phyloP scores from a whole-genome alignment of 2,329 filamentous ascomycete species.

The Fusarium sp. region DNA sequence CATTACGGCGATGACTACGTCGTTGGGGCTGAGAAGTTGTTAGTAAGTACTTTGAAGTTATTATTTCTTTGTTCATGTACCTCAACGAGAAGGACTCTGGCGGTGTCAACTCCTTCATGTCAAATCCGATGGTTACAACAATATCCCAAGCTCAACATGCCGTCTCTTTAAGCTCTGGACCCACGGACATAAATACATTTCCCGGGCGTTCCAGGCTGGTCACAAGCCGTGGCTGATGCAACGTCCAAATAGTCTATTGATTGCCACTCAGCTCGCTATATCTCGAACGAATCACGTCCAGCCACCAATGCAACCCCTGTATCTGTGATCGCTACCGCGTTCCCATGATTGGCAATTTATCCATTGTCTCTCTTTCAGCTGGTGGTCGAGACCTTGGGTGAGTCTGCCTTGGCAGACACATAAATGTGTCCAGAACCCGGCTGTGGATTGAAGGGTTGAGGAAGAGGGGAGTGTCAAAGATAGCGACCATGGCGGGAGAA shows the following conservation, averaged over 20 bases:
- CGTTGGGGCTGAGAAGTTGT: neutral
- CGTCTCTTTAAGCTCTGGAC: neutral
- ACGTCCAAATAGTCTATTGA: neutral
- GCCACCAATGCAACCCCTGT: neutral
- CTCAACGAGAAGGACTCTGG: neutral
- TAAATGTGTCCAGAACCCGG: neutral
- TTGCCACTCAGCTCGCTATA: neutral
- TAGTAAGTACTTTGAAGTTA: neutral
- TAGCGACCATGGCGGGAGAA: neutral
- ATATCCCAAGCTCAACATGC: neutral
- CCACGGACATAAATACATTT: neutral
- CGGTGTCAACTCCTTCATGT: neutral
- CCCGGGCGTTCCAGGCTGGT: neutral
- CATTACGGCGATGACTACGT: constrained; percentile 4
- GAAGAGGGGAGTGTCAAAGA: neutral
- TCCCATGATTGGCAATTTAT: neutral
- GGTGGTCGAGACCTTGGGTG: neutral
- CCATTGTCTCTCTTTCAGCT: neutral
- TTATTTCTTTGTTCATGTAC: neutral
- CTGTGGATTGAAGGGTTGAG: neutral
- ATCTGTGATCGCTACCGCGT: neutral
- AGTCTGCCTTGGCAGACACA: neutral
- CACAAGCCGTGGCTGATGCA: neutral
- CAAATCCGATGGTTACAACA: neutral
- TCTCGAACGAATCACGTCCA: neutral